Percentiles rank a stretch among this genome's conserved stretches.
These are phyloP conservation scores for Beauveria medogensis DNA, from an alignment of 2,329 filamentous ascomycete genomes.

Conservation along the genomic window DNA sequence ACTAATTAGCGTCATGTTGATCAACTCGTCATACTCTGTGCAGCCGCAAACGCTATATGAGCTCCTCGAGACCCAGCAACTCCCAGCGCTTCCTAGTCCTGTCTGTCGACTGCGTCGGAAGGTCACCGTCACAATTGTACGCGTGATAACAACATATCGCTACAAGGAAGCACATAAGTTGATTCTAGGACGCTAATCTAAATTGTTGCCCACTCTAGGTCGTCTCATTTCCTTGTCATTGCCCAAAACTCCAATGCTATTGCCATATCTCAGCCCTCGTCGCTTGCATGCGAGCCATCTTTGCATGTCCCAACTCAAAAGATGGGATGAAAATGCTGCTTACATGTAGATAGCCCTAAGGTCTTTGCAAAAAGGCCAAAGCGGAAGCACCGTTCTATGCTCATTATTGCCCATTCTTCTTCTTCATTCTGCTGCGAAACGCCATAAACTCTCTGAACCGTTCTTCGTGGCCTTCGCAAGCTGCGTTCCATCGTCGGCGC, in stretches of 20 bases:
- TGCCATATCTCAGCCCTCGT: not conserved
- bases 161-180: not conserved
- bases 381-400: too few species aligned
- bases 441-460: conserved; percentile 51
- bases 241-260: conserved; percentile 7
- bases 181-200: conserved; percentile 6
- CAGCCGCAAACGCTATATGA: too few species aligned
- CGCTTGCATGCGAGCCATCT: not conserved
- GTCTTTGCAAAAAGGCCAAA: not conserved
- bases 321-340: not conserved
- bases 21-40: too few species aligned
- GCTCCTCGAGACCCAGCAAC: too few species aligned
- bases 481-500: conserved; percentile 50
- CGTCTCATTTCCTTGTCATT: not conserved
- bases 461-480: conserved; percentile 51
- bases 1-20: too few species aligned
- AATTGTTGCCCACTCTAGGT: not conserved
- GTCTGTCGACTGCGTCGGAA: too few species aligned
- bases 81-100: too few species aligned
- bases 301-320: not conserved
- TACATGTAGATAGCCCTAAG: not conserved
- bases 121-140: too few species aligned
- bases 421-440: conserved; percentile 36
- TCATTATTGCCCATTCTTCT: not conserved
- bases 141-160: too few species aligned